Evolutionary conservation across 1,284 basidiomycete species (phyloP).

Genomic region (Crepidotus sp.): DNA sequence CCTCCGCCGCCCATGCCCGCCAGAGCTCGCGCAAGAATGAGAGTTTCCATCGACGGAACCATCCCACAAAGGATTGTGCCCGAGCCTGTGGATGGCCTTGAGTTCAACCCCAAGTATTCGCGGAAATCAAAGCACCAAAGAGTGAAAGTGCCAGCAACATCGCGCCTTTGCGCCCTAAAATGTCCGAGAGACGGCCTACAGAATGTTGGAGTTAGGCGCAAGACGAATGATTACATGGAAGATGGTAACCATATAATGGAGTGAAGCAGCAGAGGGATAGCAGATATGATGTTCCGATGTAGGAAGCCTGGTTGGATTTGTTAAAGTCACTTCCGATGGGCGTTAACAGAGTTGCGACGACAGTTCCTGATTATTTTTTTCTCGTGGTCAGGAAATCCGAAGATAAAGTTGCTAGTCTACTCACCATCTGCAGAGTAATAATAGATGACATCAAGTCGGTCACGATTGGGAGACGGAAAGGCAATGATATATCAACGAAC

Average conservation of each 20-base stretch:
- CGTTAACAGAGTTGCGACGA: slow-evolving; percentile 69
- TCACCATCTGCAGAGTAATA: slow-evolving; percentile 15
- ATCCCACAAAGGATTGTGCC: slow-evolving; percentile 79
- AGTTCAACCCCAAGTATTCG: slow-evolving; percentile 4
- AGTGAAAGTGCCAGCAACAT: slow-evolving; percentile 74
- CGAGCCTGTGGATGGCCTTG: slow-evolving; percentile 37
- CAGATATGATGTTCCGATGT: slow-evolving; percentile 82
- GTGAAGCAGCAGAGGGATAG: slow-evolving; percentile 88
- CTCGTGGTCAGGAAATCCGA: slow-evolving; percentile 1
- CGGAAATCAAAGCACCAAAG: slow-evolving; percentile 49
- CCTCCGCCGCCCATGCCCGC: slow-evolving; percentile 91
- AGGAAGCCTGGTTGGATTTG: slow-evolving; percentile 72
- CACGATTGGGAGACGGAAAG: slow-evolving; percentile 5
- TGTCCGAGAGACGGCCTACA: slow-evolving; percentile 76
- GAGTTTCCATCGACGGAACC: slow-evolving; percentile 74
- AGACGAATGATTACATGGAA: slow-evolving; percentile 8
- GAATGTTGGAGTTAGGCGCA: slow-evolving; percentile 20
- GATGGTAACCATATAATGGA: slow-evolving; percentile 67
- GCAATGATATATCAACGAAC: slow-evolving; percentile 29
- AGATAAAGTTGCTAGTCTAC: slow-evolving; percentile 2
- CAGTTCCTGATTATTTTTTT: slow-evolving; percentile 42
- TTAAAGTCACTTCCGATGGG: slow-evolving; percentile 75
- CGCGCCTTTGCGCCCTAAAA: slow-evolving; percentile 77
- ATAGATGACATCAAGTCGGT: slow-evolving; percentile 16
- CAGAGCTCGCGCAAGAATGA: slow-evolving; percentile 73